Evolutionary conservation across 345 rosid genomes (phyloP).

Genomic region (Eucalyptus coolabah): DNA sequence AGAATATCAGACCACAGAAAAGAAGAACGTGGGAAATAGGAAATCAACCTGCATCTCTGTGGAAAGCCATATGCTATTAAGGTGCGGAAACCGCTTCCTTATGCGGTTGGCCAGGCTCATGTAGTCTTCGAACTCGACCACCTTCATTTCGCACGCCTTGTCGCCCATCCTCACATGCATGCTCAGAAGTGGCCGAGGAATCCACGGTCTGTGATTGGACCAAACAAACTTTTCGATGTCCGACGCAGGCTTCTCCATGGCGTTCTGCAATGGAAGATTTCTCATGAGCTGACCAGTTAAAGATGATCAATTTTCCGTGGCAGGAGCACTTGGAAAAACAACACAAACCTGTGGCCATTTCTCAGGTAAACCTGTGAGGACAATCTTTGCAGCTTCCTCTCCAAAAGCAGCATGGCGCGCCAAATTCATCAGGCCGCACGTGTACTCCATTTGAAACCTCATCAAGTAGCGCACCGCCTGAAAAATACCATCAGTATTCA

Average conservation of each 20-base stretch:
- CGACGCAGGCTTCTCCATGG: constrained; percentile 4
- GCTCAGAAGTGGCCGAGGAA: constrained; percentile 83
- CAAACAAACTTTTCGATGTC: constrained; percentile 69
- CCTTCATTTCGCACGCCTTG: constrained; percentile 93
- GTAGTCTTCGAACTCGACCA: constrained; percentile 56
- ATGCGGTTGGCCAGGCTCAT: constrained; percentile 58
- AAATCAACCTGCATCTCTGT: constrained; percentile 77
- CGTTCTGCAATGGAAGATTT: constrained; percentile 7
- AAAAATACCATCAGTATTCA: not conserved
- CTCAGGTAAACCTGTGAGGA: constrained; percentile 24
- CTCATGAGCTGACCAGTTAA: not conserved
- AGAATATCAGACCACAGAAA: not conserved
- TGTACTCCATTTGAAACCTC: constrained; percentile 77
- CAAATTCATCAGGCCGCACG: constrained; percentile 60
- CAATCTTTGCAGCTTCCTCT: constrained; percentile 60
- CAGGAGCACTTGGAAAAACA: not conserved
- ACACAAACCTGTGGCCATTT: constrained; percentile 48
- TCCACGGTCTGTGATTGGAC: constrained; percentile 82
- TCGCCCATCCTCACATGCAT: constrained; percentile 99
- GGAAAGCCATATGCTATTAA: constrained; percentile 75
- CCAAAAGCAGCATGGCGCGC: constrained; percentile 87
- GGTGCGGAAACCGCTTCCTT: constrained; percentile 52
- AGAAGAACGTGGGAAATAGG: not conserved
- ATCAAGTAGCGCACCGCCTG: constrained; percentile 78
- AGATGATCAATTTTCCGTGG: not conserved